phyloP scores from a whole-genome alignment of 495 filamentous ascomycete species.

The Collariella sp. region DNA sequence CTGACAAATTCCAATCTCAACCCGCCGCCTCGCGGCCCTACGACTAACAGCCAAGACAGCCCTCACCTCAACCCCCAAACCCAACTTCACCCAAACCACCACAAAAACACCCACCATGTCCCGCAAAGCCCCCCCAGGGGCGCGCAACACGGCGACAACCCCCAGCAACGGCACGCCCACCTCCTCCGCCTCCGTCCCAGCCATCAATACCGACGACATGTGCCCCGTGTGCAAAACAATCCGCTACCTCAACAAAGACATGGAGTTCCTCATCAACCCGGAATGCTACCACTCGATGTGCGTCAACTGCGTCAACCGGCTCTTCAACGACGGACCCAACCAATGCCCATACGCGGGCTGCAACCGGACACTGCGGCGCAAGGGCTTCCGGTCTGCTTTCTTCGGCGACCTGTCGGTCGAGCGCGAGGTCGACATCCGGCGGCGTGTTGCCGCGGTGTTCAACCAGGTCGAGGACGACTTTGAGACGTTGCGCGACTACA shows the following conservation, averaged over 20 bases:
- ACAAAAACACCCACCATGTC: conserved; percentile 22
- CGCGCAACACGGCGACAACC: background rate
- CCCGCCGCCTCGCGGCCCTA: background rate
- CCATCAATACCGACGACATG: conserved; percentile 51
- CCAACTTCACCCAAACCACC: background rate
- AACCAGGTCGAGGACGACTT: conserved; percentile 90
- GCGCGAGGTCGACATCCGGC: conserved; percentile 86
- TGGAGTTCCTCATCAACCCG: conserved; percentile 91
- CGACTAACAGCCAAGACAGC: background rate
- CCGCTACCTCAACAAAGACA: conserved; percentile 86
- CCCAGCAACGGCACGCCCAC: conserved; percentile 1
- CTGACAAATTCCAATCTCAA: background rate
- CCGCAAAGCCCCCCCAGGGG: conserved; percentile 13
- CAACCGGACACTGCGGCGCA: conserved; percentile 72
- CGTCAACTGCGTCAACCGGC: conserved; percentile 83
- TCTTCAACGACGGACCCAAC: conserved; percentile 84
- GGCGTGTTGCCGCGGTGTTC: conserved; percentile 70
- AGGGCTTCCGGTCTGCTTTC: conserved; percentile 74
- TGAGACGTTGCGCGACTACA: conserved; percentile 66
- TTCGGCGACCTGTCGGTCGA: conserved; percentile 88
- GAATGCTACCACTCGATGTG: conserved; percentile 99
- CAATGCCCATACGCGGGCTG: conserved; percentile 87
- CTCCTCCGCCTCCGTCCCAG: conserved; percentile 9
- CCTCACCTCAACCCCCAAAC: background rate
- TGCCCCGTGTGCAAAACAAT: conserved; percentile 96